Evolutionary conservation across 1,139 yeast genomes (phyloP).

Genomic region (Geotrichum carabidarum): DNA sequence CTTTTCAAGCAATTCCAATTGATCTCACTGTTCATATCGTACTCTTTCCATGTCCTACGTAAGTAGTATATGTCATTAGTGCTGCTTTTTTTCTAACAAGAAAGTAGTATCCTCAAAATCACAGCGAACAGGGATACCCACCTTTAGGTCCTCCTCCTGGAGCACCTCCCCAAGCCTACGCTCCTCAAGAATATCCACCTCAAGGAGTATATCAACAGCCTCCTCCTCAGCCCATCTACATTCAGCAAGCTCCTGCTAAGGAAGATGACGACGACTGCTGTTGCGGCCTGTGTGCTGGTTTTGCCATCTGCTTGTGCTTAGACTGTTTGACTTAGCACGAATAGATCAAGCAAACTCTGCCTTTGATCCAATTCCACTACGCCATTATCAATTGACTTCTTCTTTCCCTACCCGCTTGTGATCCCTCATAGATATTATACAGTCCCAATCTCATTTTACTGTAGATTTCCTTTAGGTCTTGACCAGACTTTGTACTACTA

Average conservation of each 20-base stretch:
- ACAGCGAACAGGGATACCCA: neutral
- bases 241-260: constrained; percentile 31
- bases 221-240: constrained; percentile 26
- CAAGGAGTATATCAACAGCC: constrained; percentile 22
- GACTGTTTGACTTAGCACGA: constrained; percentile 18
- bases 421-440: no score
- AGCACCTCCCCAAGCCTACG: constrained; percentile 31
- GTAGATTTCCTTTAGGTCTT: no score
- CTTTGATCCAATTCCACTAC: neutral
- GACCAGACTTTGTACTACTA: no score
- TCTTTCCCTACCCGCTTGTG: neutral
- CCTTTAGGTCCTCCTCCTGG: constrained; percentile 27
- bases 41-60: constrained; percentile 24
- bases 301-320: constrained; percentile 34
- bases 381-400: neutral
- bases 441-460: no score
- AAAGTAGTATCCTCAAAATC: no score
- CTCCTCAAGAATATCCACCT: constrained; percentile 8
- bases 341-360: neutral
- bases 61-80: constrained; percentile 13
- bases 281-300: constrained; percentile 35
- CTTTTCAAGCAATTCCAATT: neutral
- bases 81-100: constrained; percentile 2
- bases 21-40: neutral
- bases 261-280: constrained; percentile 30